phyloP scores from a whole-genome alignment of 306 rosid genomes.

The Echinosophora koreensis region DNA sequence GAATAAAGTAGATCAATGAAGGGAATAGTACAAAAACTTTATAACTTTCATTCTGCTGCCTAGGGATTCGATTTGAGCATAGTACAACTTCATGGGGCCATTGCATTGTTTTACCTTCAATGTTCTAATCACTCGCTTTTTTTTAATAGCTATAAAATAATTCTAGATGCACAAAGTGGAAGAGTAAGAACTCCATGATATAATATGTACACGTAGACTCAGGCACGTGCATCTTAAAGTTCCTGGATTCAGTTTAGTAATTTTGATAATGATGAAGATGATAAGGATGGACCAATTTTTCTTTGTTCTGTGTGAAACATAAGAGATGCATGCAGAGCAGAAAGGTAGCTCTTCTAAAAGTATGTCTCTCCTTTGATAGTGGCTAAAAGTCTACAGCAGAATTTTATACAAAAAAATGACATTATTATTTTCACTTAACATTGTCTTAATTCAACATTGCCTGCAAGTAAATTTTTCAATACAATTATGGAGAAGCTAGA shows the following conservation, averaged over 20 bases:
- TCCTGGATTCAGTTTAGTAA: constrained; percentile 40
- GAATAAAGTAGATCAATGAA: constrained; percentile 12
- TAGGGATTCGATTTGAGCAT: constrained; percentile 51
- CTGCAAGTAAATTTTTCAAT: constrained; percentile 34
- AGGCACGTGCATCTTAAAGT: constrained; percentile 27
- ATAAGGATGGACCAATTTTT: constrained; percentile 18
- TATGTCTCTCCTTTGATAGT: background rate
- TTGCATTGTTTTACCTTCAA: constrained; percentile 40
- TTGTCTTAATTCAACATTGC: constrained; percentile 59
- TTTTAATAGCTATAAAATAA: background rate
- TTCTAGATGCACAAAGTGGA: constrained; percentile 24
- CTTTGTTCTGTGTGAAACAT: constrained; percentile 3
- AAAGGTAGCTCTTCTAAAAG: constrained; percentile 44
- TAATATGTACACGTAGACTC: constrained; percentile 6
- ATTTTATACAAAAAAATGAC: constrained; percentile 17
- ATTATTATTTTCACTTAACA: constrained; percentile 39
- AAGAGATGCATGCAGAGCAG: constrained; percentile 23
- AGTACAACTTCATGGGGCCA: constrained; percentile 42
- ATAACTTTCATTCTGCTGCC: constrained; percentile 44
- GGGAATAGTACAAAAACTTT: constrained; percentile 43
- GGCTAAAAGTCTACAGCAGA: background rate
- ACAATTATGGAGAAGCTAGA: background rate
- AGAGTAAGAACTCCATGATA: constrained; percentile 11
- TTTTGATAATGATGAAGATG: constrained; percentile 22
- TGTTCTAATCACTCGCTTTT: constrained; percentile 41